phyloP scores from a whole-genome alignment of 306 rosid species.

The Neltuma alba region DNA sequence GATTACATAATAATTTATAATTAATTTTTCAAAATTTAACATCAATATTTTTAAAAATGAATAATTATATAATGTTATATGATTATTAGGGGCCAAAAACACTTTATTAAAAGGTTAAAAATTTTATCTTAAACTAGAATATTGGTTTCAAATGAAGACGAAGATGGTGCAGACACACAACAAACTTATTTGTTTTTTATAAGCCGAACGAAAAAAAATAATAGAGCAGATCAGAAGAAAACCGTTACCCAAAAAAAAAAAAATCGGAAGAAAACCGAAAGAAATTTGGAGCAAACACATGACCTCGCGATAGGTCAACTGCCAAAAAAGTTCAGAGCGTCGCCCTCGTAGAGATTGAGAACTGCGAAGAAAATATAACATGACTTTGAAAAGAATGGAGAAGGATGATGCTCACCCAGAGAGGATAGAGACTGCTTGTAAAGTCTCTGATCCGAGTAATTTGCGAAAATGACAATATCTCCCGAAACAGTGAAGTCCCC shows the following conservation, averaged over 20 bases:
- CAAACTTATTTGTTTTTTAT: not conserved
- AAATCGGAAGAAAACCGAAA: too few relatives aligned
- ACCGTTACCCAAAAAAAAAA: too few relatives aligned
- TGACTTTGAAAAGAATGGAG: not conserved
- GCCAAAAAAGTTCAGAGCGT: too few relatives aligned
- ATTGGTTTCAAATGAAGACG: not conserved
- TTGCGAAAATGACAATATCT: conserved; percentile 67
- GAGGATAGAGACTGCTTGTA: conserved; percentile 69
- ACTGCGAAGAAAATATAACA: not conserved
- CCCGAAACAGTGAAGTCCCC: conserved; percentile 81
- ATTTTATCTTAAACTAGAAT: too few relatives aligned
- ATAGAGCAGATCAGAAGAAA: too few relatives aligned
- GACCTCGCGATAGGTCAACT: not conserved
- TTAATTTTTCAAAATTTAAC: not conserved
- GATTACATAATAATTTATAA: not conserved
- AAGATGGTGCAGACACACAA: too few relatives aligned
- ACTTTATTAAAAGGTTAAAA: too few relatives aligned
- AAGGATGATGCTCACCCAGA: conserved; percentile 44
- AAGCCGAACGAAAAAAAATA: too few relatives aligned
- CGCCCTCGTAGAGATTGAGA: too few relatives aligned
- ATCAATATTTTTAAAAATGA: too few relatives aligned
- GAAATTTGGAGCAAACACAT: too few relatives aligned
- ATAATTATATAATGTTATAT: too few relatives aligned
- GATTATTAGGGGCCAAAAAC: not conserved
- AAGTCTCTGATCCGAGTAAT: conserved; percentile 86